Evolutionary conservation across 2,329 filamentous ascomycete species (phyloP), one percentile per base, ranked within the genome.

Genomic region (Phaeosphaeria sp.): DNA sequence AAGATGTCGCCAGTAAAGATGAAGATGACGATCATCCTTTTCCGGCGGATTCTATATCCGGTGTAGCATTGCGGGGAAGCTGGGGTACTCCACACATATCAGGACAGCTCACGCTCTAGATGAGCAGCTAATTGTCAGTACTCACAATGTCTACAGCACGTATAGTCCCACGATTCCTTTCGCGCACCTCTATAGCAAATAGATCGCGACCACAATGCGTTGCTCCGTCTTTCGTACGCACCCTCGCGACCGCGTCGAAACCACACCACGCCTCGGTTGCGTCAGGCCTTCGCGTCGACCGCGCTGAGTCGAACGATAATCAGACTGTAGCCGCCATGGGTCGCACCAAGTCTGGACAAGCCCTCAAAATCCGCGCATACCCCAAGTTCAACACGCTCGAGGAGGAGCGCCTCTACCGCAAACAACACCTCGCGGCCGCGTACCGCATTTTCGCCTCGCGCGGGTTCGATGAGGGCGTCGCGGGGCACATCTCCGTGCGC

Each of bases 341-440:
- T 4, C 78, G 76, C 59, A 83, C 81, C 0, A 77, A 74, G 9
- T 77, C 74, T 1, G 82, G 82, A 20, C 78, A 78, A 60, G 74
- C 76, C 9, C 73, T 84, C 33, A 80, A 78, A 59, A 79, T 84
- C 22, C 73, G 81, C 24, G 74, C 77, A 33, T 83, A 84, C 64
- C 76, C 77, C 13, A 70, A 63, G 9, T 80, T 80, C 51, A 66
- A 67, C 2, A 73, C 61, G 1, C 70, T 77, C 6, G 76, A 80
- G 56, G 75, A 79, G 25, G 78, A 80, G 63, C 70, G 79, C 8
- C 60, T 77, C 30, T 82, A 80, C 57, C 69, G 78, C 43, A 80
- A 81, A 63, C 77, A 82, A 51, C 81, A 82, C 56, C 72, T 82
- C 33, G 80, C 79, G 0, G 80, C 77, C 8, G 81, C 79, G 6